phyloP scores from a whole-genome alignment of 306 rosid genomes.

The Cucurbita ficifolia region DNA sequence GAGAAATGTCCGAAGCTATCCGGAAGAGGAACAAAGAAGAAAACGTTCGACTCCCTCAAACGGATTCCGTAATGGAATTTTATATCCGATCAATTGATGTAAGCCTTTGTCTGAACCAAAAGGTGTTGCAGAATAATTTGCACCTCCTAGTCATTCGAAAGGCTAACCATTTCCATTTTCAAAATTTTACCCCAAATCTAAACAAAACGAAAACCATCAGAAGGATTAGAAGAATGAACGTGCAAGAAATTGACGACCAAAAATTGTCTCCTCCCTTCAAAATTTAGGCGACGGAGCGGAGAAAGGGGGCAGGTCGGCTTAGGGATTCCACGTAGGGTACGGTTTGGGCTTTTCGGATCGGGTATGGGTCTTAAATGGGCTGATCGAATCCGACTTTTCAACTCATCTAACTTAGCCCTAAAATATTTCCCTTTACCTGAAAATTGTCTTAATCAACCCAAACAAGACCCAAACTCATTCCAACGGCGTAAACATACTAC shows the following conservation, averaged over 20 bases:
- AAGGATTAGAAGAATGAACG: not conserved
- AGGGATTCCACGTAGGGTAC: not conserved
- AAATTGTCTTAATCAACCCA: no score
- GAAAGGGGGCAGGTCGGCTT: not conserved
- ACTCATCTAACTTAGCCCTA: not conserved
- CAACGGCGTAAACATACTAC: no score
- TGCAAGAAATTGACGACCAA: not conserved
- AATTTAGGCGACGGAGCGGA: not conserved
- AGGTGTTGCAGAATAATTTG: not conserved
- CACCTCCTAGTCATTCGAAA: slow-evolving; percentile 16
- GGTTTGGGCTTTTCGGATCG: not conserved
- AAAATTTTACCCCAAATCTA: not conserved
- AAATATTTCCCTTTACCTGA: not conserved
- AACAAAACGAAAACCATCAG: not conserved
- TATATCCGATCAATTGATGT: not conserved
- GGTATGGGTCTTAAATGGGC: not conserved
- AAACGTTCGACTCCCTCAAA: slow-evolving; percentile 6
- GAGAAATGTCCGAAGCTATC: slow-evolving; percentile 7
- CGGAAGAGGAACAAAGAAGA: slow-evolving; percentile 8
- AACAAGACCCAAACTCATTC: no score
- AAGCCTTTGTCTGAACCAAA: slow-evolving; percentile 34
- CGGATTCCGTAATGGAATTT: not conserved
- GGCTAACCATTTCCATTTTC: not conserved
- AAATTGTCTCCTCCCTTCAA: not conserved
- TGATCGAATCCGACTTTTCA: no score